These are phyloP conservation scores for Malbranchea zuffiana DNA, from an alignment of 2,329 filamentous ascomycete species.

Conservation along the genomic window DNA sequence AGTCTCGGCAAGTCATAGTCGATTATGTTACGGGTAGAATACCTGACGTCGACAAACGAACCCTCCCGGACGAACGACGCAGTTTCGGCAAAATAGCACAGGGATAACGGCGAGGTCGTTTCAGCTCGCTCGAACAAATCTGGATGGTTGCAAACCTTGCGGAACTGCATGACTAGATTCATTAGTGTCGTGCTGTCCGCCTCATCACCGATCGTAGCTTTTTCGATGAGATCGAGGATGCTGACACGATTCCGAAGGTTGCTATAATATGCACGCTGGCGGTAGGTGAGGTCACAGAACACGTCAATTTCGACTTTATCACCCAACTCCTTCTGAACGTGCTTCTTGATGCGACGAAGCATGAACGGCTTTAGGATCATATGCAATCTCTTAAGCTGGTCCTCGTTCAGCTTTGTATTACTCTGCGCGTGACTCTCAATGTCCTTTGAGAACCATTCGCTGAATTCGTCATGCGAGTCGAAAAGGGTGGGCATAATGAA, in stretches of 20 bases:
- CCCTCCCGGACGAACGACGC: slow-evolving; percentile 91
- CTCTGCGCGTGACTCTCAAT: slow-evolving; percentile 98
- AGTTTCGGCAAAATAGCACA: slow-evolving; percentile 84
- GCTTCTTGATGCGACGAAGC: slow-evolving; percentile 98
- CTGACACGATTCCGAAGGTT: slow-evolving; percentile 95
- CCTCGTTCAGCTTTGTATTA: slow-evolving; percentile 98
- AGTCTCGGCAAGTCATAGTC: slow-evolving; percentile 73
- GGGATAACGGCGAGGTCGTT: slow-evolving; percentile 72
- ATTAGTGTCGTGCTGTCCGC: slow-evolving; percentile 91
- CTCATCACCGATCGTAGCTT: slow-evolving; percentile 86
- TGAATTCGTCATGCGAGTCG: slow-evolving; percentile 47
- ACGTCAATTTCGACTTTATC: slow-evolving; percentile 97
- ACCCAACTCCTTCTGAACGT: slow-evolving; percentile 95
- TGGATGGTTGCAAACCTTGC: slow-evolving; percentile 97
- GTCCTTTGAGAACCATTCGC: slow-evolving; percentile 45
- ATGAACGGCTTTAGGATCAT: slow-evolving; percentile 99
- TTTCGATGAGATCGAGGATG: slow-evolving; percentile 96
- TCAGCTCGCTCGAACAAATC: slow-evolving; percentile 94
- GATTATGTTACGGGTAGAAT: slow-evolving; percentile 78
- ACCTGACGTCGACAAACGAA: slow-evolving; percentile 63
- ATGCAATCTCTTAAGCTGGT: slow-evolving; percentile 89
- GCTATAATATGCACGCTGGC: slow-evolving; percentile 85
- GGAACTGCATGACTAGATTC: slow-evolving; percentile 99
- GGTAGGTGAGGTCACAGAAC: slow-evolving; percentile 93
- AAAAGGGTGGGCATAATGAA: slow-evolving; percentile 98